Percentiles rank a stretch among this genome's conserved stretches.
Conservation (phyloP, 176 grass and related monocot species). For the Oryza meridionalis region DNA sequence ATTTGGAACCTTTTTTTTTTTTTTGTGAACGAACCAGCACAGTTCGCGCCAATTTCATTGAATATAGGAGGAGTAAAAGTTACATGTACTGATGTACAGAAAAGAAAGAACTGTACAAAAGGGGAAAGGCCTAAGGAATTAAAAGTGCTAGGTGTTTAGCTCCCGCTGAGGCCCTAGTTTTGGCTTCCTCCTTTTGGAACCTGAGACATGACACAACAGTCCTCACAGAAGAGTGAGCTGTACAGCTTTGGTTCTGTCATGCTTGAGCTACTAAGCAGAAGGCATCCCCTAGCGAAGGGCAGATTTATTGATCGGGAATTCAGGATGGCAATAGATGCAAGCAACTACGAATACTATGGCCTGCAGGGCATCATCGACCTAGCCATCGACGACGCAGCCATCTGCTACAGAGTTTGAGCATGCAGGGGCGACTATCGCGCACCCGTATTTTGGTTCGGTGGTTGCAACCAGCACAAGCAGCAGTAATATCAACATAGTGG, state of each 20-base stretch:
- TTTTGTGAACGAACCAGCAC: too few species aligned
- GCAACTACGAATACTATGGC: conserved; percentile 58
- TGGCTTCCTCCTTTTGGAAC: conserved; percentile 42
- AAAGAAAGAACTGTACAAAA: too few species aligned
- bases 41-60: too few species aligned
- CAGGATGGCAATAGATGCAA: conserved; percentile 58
- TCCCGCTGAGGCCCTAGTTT: too few species aligned
- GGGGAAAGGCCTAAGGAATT: too few species aligned
- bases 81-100: too few species aligned
- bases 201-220: conserved; percentile 89
- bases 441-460: conserved; percentile 2
- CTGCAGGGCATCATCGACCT: conserved; percentile 64
- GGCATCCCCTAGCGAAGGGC: conserved; percentile 57
- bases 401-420: conserved; percentile 40
- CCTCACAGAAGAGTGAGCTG: conserved; percentile 84
- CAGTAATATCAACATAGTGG: conserved; percentile 4
- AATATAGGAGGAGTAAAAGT: too few species aligned
- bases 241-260: conserved; percentile 86
- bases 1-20: neutral
- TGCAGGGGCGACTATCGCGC: neutral
- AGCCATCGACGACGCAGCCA: conserved; percentile 44
- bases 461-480: neutral
- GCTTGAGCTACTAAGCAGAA: conserved; percentile 51
- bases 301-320: conserved; percentile 77
- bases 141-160: too few species aligned